phyloP scores from a whole-genome alignment of 2,329 filamentous ascomycete species.

The Fusarium irregulare region DNA sequence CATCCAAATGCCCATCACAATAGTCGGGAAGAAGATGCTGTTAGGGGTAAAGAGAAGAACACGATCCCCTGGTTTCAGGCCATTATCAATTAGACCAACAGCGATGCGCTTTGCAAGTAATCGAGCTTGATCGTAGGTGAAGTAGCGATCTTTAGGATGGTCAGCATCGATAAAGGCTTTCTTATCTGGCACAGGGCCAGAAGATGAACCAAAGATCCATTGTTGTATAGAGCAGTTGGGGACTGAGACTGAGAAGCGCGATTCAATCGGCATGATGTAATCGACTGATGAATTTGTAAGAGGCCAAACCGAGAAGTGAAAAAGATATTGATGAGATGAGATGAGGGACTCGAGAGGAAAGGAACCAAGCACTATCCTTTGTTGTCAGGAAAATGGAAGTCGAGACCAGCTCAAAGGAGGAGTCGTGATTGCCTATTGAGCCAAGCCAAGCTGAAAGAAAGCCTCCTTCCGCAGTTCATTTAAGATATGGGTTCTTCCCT shows the following conservation, averaged over 20 bases:
- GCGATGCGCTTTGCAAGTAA: constrained; percentile 79
- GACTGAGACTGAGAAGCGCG: constrained; percentile 59
- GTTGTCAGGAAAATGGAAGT: background rate
- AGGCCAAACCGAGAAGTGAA: background rate
- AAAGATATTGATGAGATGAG: background rate
- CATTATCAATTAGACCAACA: constrained; percentile 71
- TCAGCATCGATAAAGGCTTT: constrained; percentile 72
- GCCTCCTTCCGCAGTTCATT: constrained; percentile 30
- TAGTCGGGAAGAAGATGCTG: constrained; percentile 75
- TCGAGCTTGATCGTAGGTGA: constrained; percentile 73
- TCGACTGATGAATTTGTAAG: background rate
- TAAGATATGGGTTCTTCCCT: constrained; percentile 15
- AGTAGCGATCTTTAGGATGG: constrained; percentile 72
- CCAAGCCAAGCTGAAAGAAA: constrained; percentile 29
- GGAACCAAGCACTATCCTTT: background rate
- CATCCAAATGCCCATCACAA: constrained; percentile 80
- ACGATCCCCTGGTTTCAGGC: constrained; percentile 74
- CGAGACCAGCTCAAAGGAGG: constrained; percentile 1
- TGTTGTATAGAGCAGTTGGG: constrained; percentile 63
- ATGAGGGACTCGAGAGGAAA: background rate
- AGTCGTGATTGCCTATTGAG: constrained; percentile 13
- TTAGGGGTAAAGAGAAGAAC: constrained; percentile 81
- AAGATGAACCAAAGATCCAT: constrained; percentile 66
- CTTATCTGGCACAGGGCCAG: constrained; percentile 55
- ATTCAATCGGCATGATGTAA: constrained; percentile 58